Evolutionary conservation across 1,284 basidiomycete species (phyloP).

Genomic region (Ustilago esculenta): DNA sequence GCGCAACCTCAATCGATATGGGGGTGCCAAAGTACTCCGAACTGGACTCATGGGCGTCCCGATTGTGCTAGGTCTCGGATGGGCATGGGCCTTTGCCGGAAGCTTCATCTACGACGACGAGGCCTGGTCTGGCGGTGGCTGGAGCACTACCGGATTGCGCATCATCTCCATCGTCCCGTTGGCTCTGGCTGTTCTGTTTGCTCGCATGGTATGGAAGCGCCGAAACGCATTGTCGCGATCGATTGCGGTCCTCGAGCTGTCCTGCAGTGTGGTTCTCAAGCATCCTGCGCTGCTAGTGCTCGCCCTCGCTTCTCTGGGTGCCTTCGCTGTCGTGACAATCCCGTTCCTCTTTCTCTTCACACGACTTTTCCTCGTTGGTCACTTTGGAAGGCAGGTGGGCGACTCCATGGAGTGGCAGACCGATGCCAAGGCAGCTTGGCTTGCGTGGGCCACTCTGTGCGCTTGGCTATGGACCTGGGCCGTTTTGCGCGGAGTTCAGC

Average conservation of each 20-base stretch:
- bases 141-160: conserved; percentile 83
- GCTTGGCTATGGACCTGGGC: conserved; percentile 93
- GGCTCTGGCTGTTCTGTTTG: conserved; percentile 76
- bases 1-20: conserved; percentile 46
- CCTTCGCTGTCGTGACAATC: conserved; percentile 77
- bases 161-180: conserved; percentile 82
- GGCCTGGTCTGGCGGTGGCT: conserved; percentile 76
- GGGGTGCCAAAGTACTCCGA: conserved; percentile 49
- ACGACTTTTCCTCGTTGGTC: conserved; percentile 73
- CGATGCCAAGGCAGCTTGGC: conserved; percentile 81
- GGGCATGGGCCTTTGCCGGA: conserved; percentile 86
- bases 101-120: conserved; percentile 85
- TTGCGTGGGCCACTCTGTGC: conserved; percentile 75
- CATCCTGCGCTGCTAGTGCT: conserved; percentile 85
- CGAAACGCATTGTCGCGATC: conserved; percentile 73
- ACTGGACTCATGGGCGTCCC: conserved; percentile 71
- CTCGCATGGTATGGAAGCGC: conserved; percentile 75
- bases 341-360: conserved; percentile 82
- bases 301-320: conserved; percentile 79
- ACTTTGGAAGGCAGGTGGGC: conserved; percentile 46
- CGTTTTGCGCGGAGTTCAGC: conserved; percentile 80
- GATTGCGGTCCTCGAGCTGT: conserved; percentile 80
- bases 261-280: conserved; percentile 78
- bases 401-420: conserved; percentile 76
- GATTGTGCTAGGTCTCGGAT: conserved; percentile 79